A percentile compares a stretch with the other conserved stretches of the same genome.
phyloP scores from a whole-genome alignment of 2,329 filamentous ascomycete genomes.

The Paramyrothecium sp. region DNA sequence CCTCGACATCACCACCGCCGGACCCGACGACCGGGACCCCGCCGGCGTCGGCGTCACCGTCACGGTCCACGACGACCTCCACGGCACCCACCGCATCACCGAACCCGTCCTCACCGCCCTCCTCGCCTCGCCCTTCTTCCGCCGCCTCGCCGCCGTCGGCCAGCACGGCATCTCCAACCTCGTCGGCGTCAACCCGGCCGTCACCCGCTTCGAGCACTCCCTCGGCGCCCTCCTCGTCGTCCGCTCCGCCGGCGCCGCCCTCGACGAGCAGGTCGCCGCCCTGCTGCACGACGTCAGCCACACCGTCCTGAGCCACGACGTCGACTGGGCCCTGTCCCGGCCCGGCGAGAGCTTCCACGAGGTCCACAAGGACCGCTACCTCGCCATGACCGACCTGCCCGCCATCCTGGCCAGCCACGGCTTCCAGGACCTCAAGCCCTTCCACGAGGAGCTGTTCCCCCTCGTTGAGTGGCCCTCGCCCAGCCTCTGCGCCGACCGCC shows the following conservation, averaged over 20 bases:
- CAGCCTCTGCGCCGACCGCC: constrained; percentile 35
- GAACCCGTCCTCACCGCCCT: constrained; percentile 35
- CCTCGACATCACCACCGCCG: neutral
- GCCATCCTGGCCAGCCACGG: constrained; percentile 28
- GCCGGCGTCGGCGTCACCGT: too few species aligned
- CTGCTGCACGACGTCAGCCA: constrained; percentile 38
- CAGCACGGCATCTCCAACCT: constrained; percentile 35
- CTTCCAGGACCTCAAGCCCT: constrained; percentile 21
- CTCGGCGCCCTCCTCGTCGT: constrained; percentile 36
- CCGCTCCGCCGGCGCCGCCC: constrained; percentile 27
- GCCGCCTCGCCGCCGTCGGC: constrained; percentile 30
- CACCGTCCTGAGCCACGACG: constrained; percentile 37
- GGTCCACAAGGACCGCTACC: constrained; percentile 33
- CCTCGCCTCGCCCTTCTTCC: constrained; percentile 27
- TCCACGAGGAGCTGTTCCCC: constrained; percentile 36
- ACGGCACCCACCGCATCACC: constrained; percentile 28
- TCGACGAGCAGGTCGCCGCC: constrained; percentile 35
- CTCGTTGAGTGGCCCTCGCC: constrained; percentile 35
- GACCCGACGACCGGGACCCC: neutral
- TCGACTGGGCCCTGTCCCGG: constrained; percentile 33
- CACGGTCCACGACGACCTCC: constrained; percentile 29
- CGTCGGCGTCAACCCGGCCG: constrained; percentile 27
- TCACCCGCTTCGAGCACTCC: constrained; percentile 38
- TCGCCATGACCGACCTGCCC: constrained; percentile 29
- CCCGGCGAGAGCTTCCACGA: constrained; percentile 38